Base-by-base conservation (phyloP, 2,329 filamentous ascomycete genomes). In the Fusarium sp. region DNA sequence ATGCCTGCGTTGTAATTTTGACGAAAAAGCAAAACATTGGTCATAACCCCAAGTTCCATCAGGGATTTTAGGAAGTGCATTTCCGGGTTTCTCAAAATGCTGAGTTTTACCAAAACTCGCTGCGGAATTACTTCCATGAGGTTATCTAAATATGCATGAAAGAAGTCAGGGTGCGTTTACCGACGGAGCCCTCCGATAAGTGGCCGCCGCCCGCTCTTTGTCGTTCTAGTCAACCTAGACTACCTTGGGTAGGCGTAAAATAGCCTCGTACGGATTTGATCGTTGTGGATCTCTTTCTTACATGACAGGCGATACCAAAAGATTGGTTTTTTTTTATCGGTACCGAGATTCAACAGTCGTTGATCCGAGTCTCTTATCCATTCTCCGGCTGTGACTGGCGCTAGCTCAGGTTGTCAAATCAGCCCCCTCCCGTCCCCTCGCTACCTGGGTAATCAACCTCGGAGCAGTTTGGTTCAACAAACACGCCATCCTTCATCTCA, bases 181-280 rank as follows among this genome's bases (percentile, higher is more conserved):
- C 55, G 54, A 66, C 69, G 72, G 72, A 65, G 67, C 64, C 67
- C 71, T 69, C 72, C 71, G 67, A 67, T 45, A 62, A 57, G 60
- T 58, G 57, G 40, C 48, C 51, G 52, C 57, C 51, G 56, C 55
- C 36, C 36, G 50, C 28, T 13, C 28, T 31, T 31, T 31, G 28
- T 54, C 42, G 53, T 55, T 52, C 66, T 68, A 68, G 48, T 36
- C 26, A 31, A 31, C 28, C 28, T 31, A 31, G 28, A 13, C 28
- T 5, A 31, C 10, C 10, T 31, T 31, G 10, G 10, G 28, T 31
- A 31, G 28, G 34, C 46, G 42, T 39, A 58, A 57, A 57, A 53
- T 38, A 60, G 18, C 60, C 62, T 65, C 60, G 57, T 11, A 48
- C 33, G 45, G 43, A 34, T 53, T 59, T 40, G 42, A 45, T 45